phyloP scores from a whole-genome alignment of 2,329 filamentous ascomycete genomes.

The Colletotrichum magnum region DNA sequence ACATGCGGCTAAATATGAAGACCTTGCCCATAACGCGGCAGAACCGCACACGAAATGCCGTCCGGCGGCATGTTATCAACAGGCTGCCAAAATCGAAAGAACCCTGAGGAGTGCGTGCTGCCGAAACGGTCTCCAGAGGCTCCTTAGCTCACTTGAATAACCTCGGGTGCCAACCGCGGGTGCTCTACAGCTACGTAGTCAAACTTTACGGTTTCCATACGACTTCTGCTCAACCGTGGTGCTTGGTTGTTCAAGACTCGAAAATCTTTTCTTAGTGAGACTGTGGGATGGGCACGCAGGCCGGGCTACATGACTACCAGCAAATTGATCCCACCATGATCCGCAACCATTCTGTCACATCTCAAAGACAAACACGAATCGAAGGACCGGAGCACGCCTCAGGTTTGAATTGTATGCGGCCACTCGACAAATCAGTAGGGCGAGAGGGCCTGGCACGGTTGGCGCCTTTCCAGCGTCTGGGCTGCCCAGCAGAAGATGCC shows the following conservation, averaged over 20 bases:
- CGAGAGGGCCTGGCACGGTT: slow-evolving; percentile 14
- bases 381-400: background rate
- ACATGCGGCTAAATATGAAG: slow-evolving; percentile 11
- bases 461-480: slow-evolving; percentile 10
- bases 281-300: background rate
- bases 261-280: too few relatives aligned
- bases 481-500: slow-evolving; percentile 12
- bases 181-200: background rate
- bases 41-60: slow-evolving; percentile 7
- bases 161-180: background rate
- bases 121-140: background rate
- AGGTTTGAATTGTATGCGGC: slow-evolving; percentile 14
- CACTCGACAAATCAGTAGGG: background rate
- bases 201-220: background rate
- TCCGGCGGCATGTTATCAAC: background rate
- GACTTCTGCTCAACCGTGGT: background rate
- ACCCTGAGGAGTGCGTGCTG: background rate
- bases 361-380: background rate
- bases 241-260: background rate
- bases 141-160: background rate
- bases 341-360: background rate
- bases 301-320: background rate
- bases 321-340: background rate
- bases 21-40: slow-evolving; percentile 15
- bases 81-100: background rate